phyloP scores from a whole-genome alignment of 1,139 yeast species.

The Yueomyces sp. region DNA sequence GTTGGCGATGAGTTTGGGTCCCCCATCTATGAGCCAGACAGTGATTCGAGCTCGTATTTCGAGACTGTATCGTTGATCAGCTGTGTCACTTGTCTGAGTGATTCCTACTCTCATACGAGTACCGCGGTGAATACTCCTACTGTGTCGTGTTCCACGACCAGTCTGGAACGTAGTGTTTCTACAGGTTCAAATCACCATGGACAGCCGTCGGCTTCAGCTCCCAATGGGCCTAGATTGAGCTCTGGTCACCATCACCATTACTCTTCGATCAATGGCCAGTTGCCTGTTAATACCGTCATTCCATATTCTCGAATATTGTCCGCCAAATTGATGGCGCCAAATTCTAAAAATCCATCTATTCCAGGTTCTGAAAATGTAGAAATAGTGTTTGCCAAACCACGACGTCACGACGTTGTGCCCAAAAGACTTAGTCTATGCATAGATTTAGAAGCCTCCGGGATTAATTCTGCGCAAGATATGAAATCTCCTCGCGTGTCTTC shows the following conservation, averaged over 20 bases:
- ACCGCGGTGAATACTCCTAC: not conserved
- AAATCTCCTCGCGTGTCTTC: not conserved
- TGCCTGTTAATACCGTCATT: conserved; percentile 20
- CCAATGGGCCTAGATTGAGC: too few species aligned
- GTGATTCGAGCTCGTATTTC: conserved; percentile 6
- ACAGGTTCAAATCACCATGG: too few species aligned
- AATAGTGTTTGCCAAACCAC: conserved; percentile 18
- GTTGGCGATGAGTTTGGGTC: not conserved
- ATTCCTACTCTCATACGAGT: conserved; percentile 2
- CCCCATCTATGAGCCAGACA: conserved; percentile 1
- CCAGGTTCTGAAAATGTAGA: conserved; percentile 7
- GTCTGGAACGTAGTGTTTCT: not conserved
- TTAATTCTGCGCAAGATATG: not conserved
- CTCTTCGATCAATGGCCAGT: conserved; percentile 7
- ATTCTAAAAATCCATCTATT: not conserved
- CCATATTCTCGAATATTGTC: conserved; percentile 22
- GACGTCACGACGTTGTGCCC: conserved; percentile 18
- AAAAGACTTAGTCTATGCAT: conserved; percentile 13
- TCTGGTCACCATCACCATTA: not conserved
- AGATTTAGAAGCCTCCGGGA: not conserved
- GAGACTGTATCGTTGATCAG: conserved; percentile 20
- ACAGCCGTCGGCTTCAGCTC: too few species aligned
- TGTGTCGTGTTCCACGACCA: conserved; percentile 1
- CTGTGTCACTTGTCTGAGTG: conserved; percentile 20
- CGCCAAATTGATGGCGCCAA: conserved; percentile 9